Base-by-base conservation (phyloP, 1,139 yeast species). In the Hansenula sp. region DNA sequence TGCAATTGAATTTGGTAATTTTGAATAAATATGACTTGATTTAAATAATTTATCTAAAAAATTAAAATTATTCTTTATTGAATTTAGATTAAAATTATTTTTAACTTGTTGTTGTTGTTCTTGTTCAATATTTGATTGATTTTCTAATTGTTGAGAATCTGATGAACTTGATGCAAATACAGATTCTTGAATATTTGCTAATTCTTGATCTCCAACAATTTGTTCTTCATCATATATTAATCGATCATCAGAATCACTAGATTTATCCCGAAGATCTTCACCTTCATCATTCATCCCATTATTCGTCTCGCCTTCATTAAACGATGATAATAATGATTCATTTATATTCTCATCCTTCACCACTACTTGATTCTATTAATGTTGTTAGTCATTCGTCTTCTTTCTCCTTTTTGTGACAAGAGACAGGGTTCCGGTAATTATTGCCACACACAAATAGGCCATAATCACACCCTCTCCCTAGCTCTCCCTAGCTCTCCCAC, bases 1-100 rank as follows among this genome's bases (percentile, higher is more conserved):
- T 24, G 16, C 18, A 30, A 24, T 11, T 18, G 13, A 34, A 22
- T 11, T 39, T 38, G 20, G 26, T 38, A 11, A 3, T 21, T 21
- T 31, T 21, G 21, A 18, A 31, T 38, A 29, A 9, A 31, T 17
- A 6, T 29, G 32, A n/a, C 41, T 29, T 43, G 50, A 39, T 50
- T 50, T 52, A 42, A 63, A 65, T 5, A 64, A 44, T 38, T 62
- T 52, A 47, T 66, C 71, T 18, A 66, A 43, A 10, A 65, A 54
- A 46, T 66, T 66, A 46, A 66, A 66, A 38, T 59, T 42, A 29
- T 40, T 45, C 27, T 51, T 42, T 12, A 54, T 29, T 16, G 44
- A 39, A 32, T 37, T 39, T n/a, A 50, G 13, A 17, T 24, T 24
- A 13, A 24, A 24, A 12, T 45, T 6, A 21, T 21, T 21, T 9